Conservation (phyloP, 352 stramenopile genomes). For the Hyaloperonospora brassicae region DNA sequence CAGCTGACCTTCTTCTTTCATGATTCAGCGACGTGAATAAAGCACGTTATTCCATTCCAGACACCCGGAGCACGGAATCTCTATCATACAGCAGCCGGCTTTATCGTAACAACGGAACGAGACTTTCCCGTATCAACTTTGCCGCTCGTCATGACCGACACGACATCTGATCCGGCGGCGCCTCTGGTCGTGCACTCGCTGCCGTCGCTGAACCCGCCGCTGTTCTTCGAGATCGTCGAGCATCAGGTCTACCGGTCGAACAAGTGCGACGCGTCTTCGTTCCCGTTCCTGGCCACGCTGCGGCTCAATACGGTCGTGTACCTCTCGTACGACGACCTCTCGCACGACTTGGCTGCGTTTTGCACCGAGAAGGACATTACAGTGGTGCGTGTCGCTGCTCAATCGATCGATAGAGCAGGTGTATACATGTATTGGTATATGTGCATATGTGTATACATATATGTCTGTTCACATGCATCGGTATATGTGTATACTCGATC, state of each 20-base stretch:
- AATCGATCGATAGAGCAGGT: background rate
- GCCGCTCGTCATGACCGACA: slow-evolving; percentile 15
- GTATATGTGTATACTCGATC: no score
- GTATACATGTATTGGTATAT: no score
- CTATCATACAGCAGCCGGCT: no score
- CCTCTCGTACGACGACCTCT: slow-evolving; percentile 78
- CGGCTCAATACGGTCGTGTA: slow-evolving; percentile 83
- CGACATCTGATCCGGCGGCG: slow-evolving; percentile 11
- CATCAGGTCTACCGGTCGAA: slow-evolving; percentile 79
- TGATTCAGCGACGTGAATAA: no score
- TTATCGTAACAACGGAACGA: no score
- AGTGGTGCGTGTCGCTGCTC: slow-evolving; percentile 31
- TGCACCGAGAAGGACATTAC: slow-evolving; percentile 78
- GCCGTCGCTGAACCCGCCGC: slow-evolving; percentile 70
- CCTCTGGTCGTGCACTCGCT: slow-evolving; percentile 44
- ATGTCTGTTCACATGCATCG: no score
- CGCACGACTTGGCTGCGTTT: slow-evolving; percentile 65
- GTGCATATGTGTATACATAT: no score
- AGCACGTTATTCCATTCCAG: no score
- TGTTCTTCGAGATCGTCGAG: slow-evolving; percentile 86
- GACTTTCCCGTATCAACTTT: no score
- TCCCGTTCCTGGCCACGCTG: slow-evolving; percentile 73
- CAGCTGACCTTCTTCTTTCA: no score
- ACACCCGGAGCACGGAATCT: no score
- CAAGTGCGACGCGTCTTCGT: slow-evolving; percentile 80